These are phyloP conservation scores for Penstemon newberryi DNA, from an alignment of 257 asterid species.

Conservation along the genomic window DNA sequence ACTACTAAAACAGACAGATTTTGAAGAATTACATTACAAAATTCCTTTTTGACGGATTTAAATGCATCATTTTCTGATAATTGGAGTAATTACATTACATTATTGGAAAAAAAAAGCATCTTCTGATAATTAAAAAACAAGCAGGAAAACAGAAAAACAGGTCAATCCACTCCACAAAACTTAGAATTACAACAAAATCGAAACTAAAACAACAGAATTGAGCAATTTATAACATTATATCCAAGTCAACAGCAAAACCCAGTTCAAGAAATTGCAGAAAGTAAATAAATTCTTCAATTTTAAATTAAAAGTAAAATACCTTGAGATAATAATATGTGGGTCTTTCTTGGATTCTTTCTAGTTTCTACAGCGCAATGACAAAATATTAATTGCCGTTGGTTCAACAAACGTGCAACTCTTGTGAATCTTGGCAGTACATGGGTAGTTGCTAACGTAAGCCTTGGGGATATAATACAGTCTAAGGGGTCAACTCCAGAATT, in stretches of 20 bases:
- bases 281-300: conserved; percentile 7
- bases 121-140: not conserved
- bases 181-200: not conserved
- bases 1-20: too few relatives aligned
- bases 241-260: conserved; percentile 22
- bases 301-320: not conserved
- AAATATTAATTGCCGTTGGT: not conserved
- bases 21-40: too few relatives aligned
- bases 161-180: conserved; percentile 7
- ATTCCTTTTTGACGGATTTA: too few relatives aligned
- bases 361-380: not conserved
- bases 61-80: not conserved
- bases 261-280: conserved; percentile 10
- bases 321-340: not conserved
- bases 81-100: not conserved
- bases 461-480: conserved; percentile 1
- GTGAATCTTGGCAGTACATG: not conserved
- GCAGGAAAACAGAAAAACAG: not conserved
- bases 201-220: conserved; percentile 8
- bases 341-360: not conserved
- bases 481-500: not conserved
- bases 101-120: conserved; percentile 4
- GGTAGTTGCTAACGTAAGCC: conserved; percentile 5
- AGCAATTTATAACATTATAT: not conserved
- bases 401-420: not conserved